Evolutionary conservation across 1,284 basidiomycete genomes (phyloP), one percentile per base, ranked within the genome.

Genomic region (Cryptococcus floricola): DNA sequence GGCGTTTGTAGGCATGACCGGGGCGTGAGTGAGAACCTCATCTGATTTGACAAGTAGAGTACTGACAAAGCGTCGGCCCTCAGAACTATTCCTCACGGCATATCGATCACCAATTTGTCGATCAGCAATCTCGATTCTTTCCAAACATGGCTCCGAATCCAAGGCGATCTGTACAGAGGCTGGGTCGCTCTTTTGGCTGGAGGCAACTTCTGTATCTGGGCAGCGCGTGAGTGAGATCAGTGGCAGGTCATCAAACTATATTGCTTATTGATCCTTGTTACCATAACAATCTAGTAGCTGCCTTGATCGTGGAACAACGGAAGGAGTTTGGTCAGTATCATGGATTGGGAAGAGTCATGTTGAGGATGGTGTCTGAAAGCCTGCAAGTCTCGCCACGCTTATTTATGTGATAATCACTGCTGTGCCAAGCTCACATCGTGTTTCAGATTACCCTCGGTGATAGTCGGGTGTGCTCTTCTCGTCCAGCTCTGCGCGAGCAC

Each of bases 111-210:
- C 28, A 14, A 18, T 13, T 19, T 47, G 3, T 39, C n/a, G n/a
- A 44, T 56, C 14, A 42, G 43, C 13, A 37, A 41, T n/a, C 34
- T 56, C 19, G 34, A 34, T 23, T 23, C 41, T 34, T 16, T 56
- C 18, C 13, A 25, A 28, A 18, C 25, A 18, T 56, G 54, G 50
- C 12, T 56, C 12, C 23, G 37, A 7, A 49, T 12, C 16, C 45
- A 48, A 43, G 50, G 50, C 7, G 34, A 48, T 9, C 19, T 52
- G 14, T 43, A 52, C 13, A 52, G 41, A 28, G 7, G 39, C 19
- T 56, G 54, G 54, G 16, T 25, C 12, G 50, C 37, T n/a, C n/a
- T 51, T 13, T 39, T 31, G 38, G 34, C 47, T 12, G 45, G 45
- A 31, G 25, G 14, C 7, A 28, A 47, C 31, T 9, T 44, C 7